A percentile compares a stretch with the other conserved stretches of the same genome.
Evolutionary conservation across 176 grass and related monocot species (phyloP).

Genomic region (Carex pumila): DNA sequence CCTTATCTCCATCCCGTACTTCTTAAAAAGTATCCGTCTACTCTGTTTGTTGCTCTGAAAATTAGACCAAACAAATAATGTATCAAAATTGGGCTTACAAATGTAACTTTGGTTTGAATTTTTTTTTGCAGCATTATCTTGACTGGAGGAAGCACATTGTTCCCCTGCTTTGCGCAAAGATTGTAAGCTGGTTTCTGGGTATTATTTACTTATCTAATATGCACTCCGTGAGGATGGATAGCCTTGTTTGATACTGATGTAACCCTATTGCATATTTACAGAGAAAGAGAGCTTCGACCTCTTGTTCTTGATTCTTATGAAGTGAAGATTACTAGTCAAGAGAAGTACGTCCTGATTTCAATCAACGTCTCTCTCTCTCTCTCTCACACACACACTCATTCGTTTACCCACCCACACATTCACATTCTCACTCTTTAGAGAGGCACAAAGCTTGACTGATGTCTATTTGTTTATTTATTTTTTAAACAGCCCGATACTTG

Average conservation of each 20-base stretch:
- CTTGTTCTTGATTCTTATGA: slow-evolving; percentile 64
- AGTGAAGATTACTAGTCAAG: slow-evolving; percentile 78
- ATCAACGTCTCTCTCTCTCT: not conserved
- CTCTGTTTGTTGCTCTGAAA: not conserved
- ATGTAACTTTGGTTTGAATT: not conserved
- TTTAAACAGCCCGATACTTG: slow-evolving; percentile 56
- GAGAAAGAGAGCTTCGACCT: slow-evolving; percentile 81
- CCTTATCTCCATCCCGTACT: slow-evolving; percentile 74
- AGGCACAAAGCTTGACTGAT: not conserved
- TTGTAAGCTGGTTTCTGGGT: slow-evolving; percentile 43
- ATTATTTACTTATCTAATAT: not conserved
- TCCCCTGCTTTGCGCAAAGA: slow-evolving; percentile 72
- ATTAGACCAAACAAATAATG: not conserved
- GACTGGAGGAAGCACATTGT: slow-evolving; percentile 85
- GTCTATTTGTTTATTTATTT: not conserved
- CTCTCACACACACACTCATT: not conserved
- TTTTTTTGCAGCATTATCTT: slow-evolving; percentile 67
- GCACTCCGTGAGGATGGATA: not conserved
- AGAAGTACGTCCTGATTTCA: slow-evolving; percentile 35
- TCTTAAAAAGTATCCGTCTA: slow-evolving; percentile 58
- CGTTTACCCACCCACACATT: not conserved
- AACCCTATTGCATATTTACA: slow-evolving; percentile 24
- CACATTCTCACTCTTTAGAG: not conserved
- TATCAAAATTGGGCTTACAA: not conserved
- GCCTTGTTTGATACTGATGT: not conserved